Percentiles rank a stretch among this genome's conserved stretches.
These are phyloP conservation scores for Odonthalia washingtoniensis DNA, from an alignment of 31 red algal genomes.

Conservation along the genomic window DNA sequence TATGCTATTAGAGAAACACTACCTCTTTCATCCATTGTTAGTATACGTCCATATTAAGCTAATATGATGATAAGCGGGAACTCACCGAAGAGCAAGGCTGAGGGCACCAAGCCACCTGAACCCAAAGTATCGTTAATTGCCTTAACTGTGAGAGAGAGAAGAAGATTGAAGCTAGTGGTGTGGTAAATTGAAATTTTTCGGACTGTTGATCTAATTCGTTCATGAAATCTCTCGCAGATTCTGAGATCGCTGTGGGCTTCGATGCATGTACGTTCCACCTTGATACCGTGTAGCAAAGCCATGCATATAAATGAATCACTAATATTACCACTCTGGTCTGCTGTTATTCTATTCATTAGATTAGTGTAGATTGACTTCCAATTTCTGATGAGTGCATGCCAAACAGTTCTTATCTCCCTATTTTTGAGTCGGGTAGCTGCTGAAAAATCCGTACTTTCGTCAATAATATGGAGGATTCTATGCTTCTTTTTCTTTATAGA, in stretches of 20 bases:
- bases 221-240: slow-evolving; percentile 35
- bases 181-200: slow-evolving; percentile 15
- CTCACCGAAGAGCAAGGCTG: too few species aligned
- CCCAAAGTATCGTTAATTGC: slow-evolving; percentile 39
- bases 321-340: slow-evolving; percentile 37
- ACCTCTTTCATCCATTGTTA: too few species aligned
- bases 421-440: too few species aligned
- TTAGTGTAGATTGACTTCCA: slow-evolving; percentile 32
- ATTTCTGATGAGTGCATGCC: not conserved
- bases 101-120: slow-evolving; percentile 42
- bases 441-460: slow-evolving; percentile 28
- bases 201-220: slow-evolving; percentile 13
- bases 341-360: slow-evolving; percentile 42
- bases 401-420: too few species aligned
- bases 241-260: slow-evolving; percentile 40
- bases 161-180: not conserved
- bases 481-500: too few species aligned
- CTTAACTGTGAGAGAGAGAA: not conserved
- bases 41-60: too few species aligned
- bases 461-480: too few species aligned
- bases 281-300: not conserved
- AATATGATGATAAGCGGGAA: too few species aligned
- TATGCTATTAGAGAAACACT: slow-evolving; percentile 5
- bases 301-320: slow-evolving; percentile 7
- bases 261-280: too few species aligned